phyloP scores from a whole-genome alignment of 495 filamentous ascomycete species.

The Hypoxylon crocopeplum region DNA sequence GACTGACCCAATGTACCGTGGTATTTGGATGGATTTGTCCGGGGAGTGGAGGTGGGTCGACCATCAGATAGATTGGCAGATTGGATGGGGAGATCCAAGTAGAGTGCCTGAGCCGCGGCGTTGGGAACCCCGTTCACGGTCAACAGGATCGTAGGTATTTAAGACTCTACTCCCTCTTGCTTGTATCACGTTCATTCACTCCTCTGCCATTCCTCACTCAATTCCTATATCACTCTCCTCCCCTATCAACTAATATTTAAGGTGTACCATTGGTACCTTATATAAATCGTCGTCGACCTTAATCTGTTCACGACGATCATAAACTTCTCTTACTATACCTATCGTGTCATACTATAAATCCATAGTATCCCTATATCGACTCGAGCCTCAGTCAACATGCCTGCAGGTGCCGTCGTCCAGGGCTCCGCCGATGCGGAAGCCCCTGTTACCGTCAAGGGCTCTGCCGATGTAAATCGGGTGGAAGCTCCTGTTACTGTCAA shows the following conservation, averaged over 20 bases:
- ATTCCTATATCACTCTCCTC: no score
- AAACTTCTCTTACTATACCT: not conserved
- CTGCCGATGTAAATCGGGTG: conserved; percentile 58
- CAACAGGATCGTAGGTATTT: no score
- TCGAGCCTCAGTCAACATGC: conserved; percentile 9
- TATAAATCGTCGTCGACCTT: no score
- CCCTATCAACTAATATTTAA: no score
- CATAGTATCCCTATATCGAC: not conserved
- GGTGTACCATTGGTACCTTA: no score
- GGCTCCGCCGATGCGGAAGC: conserved; percentile 63
- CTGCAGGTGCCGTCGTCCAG: conserved; percentile 29
- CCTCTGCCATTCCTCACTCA: no score
- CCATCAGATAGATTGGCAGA: no score
- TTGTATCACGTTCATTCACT: no score
- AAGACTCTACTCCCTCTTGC: no score
- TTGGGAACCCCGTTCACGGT: no score
- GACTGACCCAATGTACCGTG: not conserved
- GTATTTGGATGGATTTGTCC: not conserved
- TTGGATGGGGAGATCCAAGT: conserved; percentile 3
- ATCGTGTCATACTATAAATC: not conserved
- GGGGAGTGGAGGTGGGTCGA: conserved; percentile 33
- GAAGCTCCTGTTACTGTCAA: conserved; percentile 71
- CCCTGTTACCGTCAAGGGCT: conserved; percentile 69
- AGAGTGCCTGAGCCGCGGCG: conserved; percentile 1
- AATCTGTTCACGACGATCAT: not conserved